Base-by-base conservation (phyloP, 352 stramenopile species). In the Globisporangium apiculatum region DNA sequence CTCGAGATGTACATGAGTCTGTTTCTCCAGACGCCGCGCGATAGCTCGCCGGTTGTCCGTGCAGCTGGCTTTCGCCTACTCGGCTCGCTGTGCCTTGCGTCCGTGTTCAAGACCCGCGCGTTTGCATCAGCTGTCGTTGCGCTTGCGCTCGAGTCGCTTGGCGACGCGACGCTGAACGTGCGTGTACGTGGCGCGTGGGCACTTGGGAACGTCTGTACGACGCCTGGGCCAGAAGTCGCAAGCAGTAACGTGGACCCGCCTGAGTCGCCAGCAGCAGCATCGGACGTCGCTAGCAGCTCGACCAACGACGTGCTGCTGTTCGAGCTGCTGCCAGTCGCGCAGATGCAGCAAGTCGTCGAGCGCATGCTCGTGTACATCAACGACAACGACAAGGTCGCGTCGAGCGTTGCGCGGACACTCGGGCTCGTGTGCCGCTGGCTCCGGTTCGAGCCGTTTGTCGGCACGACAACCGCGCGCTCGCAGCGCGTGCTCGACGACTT, bases 331-430 rank as follows among this genome's bases (percentile, higher is more conserved):
- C 75, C 77, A 31, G 71, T 72, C 4, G 79, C 72, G 36, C 78
- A 87, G 51, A 63, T 95, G 55, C 71, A 71, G 4, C 62, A 75
- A 31, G 74, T 95, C 45, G 83, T 91, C 11, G 81, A 92, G 56
- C 91, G 87, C 65, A 95, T 95, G 85, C 61, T 95, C 42, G 60
- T 87, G 9, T 84, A 75, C 55, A 81, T 95, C 48, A 87, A 82
- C 48, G 85, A 95, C 63, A 93, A 95, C 53, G 85, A 95, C 76
- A 95, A 95, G 66, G 85, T 95, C 17, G 85, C 81, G 15, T 95
- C 85, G 10, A 95, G 85, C 17, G 78, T 95, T 15, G 80, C 83
- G 15, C 73, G 85, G 12, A 93, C 85, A 4, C 66, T 95, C 48
- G 85, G 85, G 0, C 76, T 95, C 4, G 75, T 95, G 4, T 86